These are phyloP conservation scores for Teratosphaeria nubilosa DNA, from an alignment of 2,329 filamentous ascomycete species.

Conservation along the genomic window DNA sequence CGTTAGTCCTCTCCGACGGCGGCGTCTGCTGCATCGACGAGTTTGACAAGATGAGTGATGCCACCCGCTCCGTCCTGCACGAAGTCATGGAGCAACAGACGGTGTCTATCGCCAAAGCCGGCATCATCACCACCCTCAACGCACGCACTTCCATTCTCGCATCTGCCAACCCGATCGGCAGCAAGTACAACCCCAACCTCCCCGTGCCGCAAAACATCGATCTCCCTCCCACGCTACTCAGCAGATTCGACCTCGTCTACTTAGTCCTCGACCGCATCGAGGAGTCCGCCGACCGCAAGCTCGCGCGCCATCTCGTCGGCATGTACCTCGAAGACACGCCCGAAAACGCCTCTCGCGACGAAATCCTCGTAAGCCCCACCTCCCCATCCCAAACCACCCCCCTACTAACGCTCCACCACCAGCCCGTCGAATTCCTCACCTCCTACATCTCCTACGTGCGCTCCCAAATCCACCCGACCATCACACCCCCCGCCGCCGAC, in stretches of 20 bases:
- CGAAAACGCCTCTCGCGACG: slow-evolving; percentile 66
- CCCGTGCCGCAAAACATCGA: slow-evolving; percentile 98
- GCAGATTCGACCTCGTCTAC: slow-evolving; percentile 94
- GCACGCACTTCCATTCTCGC: slow-evolving; percentile 91
- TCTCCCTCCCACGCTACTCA: slow-evolving; percentile 85
- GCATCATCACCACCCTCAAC: slow-evolving; percentile 81
- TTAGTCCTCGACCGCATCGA: slow-evolving; percentile 90
- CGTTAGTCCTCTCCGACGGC: slow-evolving; percentile 62
- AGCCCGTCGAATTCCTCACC: slow-evolving; percentile 92
- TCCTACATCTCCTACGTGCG: slow-evolving; percentile 96
- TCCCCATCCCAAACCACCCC: not conserved
- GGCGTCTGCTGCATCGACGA: slow-evolving; percentile 72
- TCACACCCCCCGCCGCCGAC: slow-evolving; percentile 69
- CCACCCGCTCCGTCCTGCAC: slow-evolving; percentile 63
- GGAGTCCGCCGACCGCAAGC: slow-evolving; percentile 74
- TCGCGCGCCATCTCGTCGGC: slow-evolving; percentile 85
- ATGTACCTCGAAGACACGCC: slow-evolving; percentile 96
- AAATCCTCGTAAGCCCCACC: slow-evolving; percentile 62
- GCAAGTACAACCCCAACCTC: slow-evolving; percentile 91
- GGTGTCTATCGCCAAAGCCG: slow-evolving; percentile 67
- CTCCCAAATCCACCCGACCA: slow-evolving; percentile 68
- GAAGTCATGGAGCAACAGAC: slow-evolving; percentile 78
- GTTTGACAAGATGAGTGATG: slow-evolving; percentile 71
- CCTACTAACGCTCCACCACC: slow-evolving; percentile 1
- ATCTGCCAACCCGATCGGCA: slow-evolving; percentile 95